Percentiles rank a stretch among this genome's conserved stretches.
phyloP scores from a whole-genome alignment of 1,139 yeast genomes.

The Hyphopichia pseudoburtonii region DNA sequence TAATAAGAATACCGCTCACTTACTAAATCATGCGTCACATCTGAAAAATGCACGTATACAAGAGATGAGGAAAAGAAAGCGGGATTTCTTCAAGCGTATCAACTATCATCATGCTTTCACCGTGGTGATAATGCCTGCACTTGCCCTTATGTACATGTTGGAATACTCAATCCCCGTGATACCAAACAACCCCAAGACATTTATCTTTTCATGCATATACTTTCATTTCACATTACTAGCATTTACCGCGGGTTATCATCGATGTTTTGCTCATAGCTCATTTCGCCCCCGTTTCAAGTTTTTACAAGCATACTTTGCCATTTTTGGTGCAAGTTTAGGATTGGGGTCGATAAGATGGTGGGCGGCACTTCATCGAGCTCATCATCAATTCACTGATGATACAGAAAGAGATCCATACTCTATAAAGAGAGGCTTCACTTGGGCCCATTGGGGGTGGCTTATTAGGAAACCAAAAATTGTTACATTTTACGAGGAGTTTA shows the following conservation, averaged over 20 bases:
- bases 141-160: slow-evolving; percentile 23
- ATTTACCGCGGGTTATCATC: slow-evolving; percentile 47
- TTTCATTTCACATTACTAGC: slow-evolving; percentile 40
- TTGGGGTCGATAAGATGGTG: slow-evolving; percentile 63
- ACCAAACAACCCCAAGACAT: slow-evolving; percentile 25
- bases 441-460: slow-evolving; percentile 69
- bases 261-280: slow-evolving; percentile 56
- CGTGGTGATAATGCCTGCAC: slow-evolving; percentile 31
- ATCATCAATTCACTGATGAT: slow-evolving; percentile 64
- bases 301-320: slow-evolving; percentile 45
- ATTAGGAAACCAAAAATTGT: slow-evolving; percentile 49
- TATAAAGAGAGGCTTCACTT: slow-evolving; percentile 55
- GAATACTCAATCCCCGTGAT: slow-evolving; percentile 17
- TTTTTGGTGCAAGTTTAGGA: slow-evolving; percentile 61
- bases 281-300: slow-evolving; percentile 36
- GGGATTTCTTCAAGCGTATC: slow-evolving; percentile 34
- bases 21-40: slow-evolving; percentile 23
- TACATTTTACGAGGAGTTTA: slow-evolving; percentile 33
- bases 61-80: slow-evolving; percentile 29
- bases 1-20: slow-evolving; percentile 8
- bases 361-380: slow-evolving; percentile 68
- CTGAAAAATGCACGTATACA: slow-evolving; percentile 20
- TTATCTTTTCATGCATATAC: slow-evolving; percentile 33
- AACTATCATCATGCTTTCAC: slow-evolving; percentile 34
- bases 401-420: slow-evolving; percentile 69